Base-by-base conservation (phyloP, 2,329 filamentous ascomycete species). In the Diaporthe citriasiana region DNA sequence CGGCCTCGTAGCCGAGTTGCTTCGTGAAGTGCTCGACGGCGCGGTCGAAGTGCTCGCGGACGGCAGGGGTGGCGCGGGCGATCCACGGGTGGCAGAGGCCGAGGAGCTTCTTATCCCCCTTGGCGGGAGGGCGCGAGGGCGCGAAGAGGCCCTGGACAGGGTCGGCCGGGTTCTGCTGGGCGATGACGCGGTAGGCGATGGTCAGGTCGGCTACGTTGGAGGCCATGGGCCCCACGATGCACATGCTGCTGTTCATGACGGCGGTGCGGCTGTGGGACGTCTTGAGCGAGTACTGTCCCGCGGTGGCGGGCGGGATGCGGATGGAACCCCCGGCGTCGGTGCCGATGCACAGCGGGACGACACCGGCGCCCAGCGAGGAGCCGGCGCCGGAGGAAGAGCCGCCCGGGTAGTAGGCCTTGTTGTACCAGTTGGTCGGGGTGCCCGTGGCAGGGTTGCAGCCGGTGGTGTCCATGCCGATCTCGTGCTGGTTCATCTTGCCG, bases 271-370 rank as follows among this genome's bases (percentile, higher is more conserved):
- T 89, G 80, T 97, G 93, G 0, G 90, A 92, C 0, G 94, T 87
- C 82, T 98, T 97, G 74, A 98, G 87, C 2, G 95, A 95, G 82
- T 93, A 97, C 30, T 94, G 83, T 65, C 94, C 94, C 81, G 94
- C 97, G 84, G 93, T 96, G 42, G 89, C 88, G 0, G 91, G 85
- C 0, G 94, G 94, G 50, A 97, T 89, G 51, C 94, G 91, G 73
- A 94, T 89, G 75, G 91, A 94, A 74, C 94, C 94, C 50, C 94
- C 93, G 1, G 93, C 93, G 78, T 96, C 94, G 8, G 92, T 92
- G 50, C 93, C 94, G 35, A 95, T 85, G 1, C 90, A 89, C 75
- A 95, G 91, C n/a, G 94, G 94, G 3, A 95, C 87, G 33, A 97
- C 83, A 2, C 94, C 94, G 10, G 90, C 89, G 27, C 89, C 88